Evolutionary conservation across 768 basidiomycete genomes (phyloP), one percentile per base, ranked within the genome.

Genomic region (Suillus americanus): DNA sequence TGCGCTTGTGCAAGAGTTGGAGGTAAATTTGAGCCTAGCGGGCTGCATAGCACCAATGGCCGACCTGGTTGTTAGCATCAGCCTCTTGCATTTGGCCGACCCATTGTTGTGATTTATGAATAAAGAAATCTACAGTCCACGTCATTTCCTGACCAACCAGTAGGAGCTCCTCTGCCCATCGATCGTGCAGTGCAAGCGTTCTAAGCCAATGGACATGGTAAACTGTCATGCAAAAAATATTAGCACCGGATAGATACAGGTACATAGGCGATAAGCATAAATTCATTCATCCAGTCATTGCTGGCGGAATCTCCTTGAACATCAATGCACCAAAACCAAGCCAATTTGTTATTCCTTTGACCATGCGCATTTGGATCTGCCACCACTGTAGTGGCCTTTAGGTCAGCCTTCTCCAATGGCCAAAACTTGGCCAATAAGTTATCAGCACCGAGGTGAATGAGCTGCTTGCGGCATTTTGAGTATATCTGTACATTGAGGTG

Each of bases 291-390:
- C 55, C 61, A 65, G 40, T 65, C 54, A 62, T 53, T 53, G 35
- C 13, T 43, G 10, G 10, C 20, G 2, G 18, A 38, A 45, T 65
- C 62, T 12, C 35, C 18, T 13, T 25, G 10, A 1, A 62, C 54
- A 55, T 62, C 54, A 28, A 65, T 65, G 9, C 40, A 53, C 65
- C 62, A 65, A n/a, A 65, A 63, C 65, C 62, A 65, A 6, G 65
- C 51, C 6, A 65, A 38, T 2, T 33, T 20, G 10, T 23, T 53
- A 45, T 62, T 33, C n/a, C 45, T 14, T 28, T 62, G 61, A 10
- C 54, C 55, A 2, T 16, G 3, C 5, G 18, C 61, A 62, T 62
- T 62, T 7, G 41, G 65, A 20, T 65, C 54, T 3, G 43, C 40
- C 33, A 62, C 48, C 7, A 56, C 54, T 0, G 28, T 63, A 6